A percentile compares a stretch with the other conserved stretches of the same genome.
Conservation (phyloP, 495 filamentous ascomycete species). For the Tetracladium marchalianum region DNA sequence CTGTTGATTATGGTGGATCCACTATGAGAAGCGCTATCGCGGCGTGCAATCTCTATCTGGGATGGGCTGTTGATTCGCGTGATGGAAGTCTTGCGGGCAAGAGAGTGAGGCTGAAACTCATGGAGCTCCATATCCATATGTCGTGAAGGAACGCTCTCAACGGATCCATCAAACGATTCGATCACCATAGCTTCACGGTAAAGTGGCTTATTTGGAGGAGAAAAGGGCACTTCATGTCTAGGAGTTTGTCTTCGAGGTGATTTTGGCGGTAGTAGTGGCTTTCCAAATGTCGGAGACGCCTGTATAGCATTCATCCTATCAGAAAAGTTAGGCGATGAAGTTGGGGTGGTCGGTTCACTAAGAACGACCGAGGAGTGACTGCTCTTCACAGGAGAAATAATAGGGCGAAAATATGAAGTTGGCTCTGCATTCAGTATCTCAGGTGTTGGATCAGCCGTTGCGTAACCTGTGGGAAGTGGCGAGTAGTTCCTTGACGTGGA, state of each 20-base stretch:
- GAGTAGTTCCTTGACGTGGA: too few relatives aligned
- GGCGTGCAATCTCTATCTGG: conserved; percentile 11
- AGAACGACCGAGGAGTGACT: background rate
- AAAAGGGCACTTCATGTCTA: too few relatives aligned
- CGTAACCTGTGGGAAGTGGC: conserved; percentile 2
- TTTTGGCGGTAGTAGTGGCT: too few relatives aligned
- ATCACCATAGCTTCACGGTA: too few relatives aligned
- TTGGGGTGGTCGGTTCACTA: background rate
- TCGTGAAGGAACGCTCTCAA: too few relatives aligned
- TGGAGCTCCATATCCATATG: background rate
- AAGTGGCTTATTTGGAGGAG: too few relatives aligned
- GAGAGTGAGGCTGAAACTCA: background rate
- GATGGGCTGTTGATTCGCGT: background rate
- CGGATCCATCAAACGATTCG: too few relatives aligned
- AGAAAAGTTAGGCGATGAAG: background rate
- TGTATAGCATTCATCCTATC: too few relatives aligned
- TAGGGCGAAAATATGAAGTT: conserved; percentile 7
- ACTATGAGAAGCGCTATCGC: conserved; percentile 26
- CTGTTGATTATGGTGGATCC: conserved; percentile 28
- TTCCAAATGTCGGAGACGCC: too few relatives aligned
- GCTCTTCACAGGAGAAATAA: conserved; percentile 6
- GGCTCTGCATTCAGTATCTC: conserved; percentile 10
- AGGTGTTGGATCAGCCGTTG: conserved; percentile 5
- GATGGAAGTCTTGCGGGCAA: conserved; percentile 4
- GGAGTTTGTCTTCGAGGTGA: too few relatives aligned